phyloP scores from a whole-genome alignment of 176 grass and related monocot species.

The Musa itinerans region DNA sequence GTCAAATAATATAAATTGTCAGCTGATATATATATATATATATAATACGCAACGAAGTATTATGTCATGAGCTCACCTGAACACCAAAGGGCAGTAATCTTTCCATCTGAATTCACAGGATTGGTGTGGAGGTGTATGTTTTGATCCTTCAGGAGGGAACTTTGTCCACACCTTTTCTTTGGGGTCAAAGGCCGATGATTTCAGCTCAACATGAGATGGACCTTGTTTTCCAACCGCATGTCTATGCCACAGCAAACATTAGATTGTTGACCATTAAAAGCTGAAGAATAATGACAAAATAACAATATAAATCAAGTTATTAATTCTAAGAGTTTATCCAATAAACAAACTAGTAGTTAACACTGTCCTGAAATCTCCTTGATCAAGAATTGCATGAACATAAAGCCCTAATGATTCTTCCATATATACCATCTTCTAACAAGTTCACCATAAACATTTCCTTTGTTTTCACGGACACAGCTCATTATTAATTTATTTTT shows the following conservation, averaged over 20 bases:
- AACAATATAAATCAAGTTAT: too few relatives aligned
- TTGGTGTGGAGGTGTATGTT: constrained; percentile 75
- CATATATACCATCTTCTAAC: background rate
- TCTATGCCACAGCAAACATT: constrained; percentile 21
- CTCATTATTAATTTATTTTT: too few relatives aligned
- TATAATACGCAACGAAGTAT: background rate
- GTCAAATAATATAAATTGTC: too few relatives aligned
- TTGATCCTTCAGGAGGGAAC: constrained; percentile 87
- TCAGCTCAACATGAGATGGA: constrained; percentile 53
- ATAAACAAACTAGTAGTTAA: too few relatives aligned
- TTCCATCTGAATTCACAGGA: constrained; percentile 97
- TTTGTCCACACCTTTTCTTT: constrained; percentile 90
- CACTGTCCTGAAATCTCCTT: too few relatives aligned
- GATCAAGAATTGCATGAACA: too few relatives aligned
- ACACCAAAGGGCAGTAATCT: constrained; percentile 92
- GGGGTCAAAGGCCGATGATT: constrained; percentile 76
- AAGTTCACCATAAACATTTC: too few relatives aligned
- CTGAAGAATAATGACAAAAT: background rate
- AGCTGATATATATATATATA: too few relatives aligned
- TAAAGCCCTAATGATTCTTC: too few relatives aligned
- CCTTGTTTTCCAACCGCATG: constrained; percentile 86
- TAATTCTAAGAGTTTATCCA: background rate
- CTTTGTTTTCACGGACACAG: too few relatives aligned
- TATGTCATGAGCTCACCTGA: constrained; percentile 50
- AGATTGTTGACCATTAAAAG: background rate